These are phyloP conservation scores for Metarhizium rileyi DNA, from an alignment of 2,329 filamentous ascomycete species.

Conservation along the genomic window DNA sequence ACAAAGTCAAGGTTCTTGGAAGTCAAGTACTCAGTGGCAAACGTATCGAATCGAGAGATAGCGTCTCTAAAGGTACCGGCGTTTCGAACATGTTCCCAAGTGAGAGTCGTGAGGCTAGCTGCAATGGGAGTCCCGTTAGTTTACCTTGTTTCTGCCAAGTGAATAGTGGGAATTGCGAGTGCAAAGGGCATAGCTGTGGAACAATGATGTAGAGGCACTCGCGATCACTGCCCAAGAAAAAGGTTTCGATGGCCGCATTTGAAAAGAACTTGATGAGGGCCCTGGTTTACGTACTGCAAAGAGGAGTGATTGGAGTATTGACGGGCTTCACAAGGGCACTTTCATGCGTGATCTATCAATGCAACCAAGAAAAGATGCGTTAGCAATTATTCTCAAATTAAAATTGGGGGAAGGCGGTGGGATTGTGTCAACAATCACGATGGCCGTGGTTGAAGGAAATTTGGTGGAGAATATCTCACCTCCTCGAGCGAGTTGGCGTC, in stretches of 20 bases:
- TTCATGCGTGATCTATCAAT: conserved; percentile 73
- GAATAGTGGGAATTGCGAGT: neutral
- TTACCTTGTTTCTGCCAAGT: too few relatives aligned
- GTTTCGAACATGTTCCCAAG: conserved; percentile 97
- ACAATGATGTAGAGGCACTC: neutral
- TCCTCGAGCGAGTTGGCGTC: conserved; percentile 88
- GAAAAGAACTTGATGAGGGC: neutral
- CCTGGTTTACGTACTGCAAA: conserved; percentile 75
- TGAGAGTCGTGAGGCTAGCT: conserved; percentile 96
- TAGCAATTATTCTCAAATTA: conserved; percentile 8
- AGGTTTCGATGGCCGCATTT: conserved; percentile 1
- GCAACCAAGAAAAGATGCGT: conserved; percentile 1
- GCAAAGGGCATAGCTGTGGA: neutral
- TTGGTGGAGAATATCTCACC: conserved; percentile 46
- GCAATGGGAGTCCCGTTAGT: conserved; percentile 11
- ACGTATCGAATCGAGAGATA: conserved; percentile 87
- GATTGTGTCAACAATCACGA: neutral
- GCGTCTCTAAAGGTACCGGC: conserved; percentile 96
- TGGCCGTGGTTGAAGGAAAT: neutral
- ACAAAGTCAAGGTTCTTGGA: conserved; percentile 92
- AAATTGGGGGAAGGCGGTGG: conserved; percentile 1
- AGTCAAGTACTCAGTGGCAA: conserved; percentile 83
- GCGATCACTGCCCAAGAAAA: neutral
- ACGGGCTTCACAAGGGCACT: conserved; percentile 96
- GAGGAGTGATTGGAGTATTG: conserved; percentile 95